A percentile compares a stretch with the other conserved stretches of the same genome.
Evolutionary conservation across 306 rosid genomes (phyloP).

Genomic region (Trifolium fragiferum): DNA sequence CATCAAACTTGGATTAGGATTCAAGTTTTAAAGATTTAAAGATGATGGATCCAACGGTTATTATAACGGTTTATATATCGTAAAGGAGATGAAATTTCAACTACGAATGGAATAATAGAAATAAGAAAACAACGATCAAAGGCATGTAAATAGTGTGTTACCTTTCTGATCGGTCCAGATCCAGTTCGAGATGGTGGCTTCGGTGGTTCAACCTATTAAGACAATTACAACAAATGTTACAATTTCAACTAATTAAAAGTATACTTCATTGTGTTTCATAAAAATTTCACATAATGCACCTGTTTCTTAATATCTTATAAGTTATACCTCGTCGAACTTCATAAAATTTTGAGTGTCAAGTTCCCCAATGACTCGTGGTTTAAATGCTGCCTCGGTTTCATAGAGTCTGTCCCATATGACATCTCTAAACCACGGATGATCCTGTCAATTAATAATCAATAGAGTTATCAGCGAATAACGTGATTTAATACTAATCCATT

Average conservation of each 20-base stretch:
- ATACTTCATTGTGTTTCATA: no score
- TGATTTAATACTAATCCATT: constrained; percentile 5
- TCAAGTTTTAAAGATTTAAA: constrained; percentile 14
- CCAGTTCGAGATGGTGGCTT: constrained; percentile 64
- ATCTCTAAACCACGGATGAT: constrained; percentile 95
- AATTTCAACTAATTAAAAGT: constrained; percentile 2
- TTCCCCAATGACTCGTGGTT: constrained; percentile 83
- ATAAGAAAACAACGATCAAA: no score
- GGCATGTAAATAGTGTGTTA: constrained; percentile 39
- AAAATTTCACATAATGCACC: background rate
- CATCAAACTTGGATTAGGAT: no score
- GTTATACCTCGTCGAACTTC: constrained; percentile 87
- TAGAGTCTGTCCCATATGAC: constrained; percentile 74
- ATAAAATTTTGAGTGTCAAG: constrained; percentile 97
- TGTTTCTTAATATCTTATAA: background rate
- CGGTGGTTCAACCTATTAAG: constrained; percentile 71
- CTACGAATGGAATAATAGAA: no score
- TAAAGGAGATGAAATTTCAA: no score
- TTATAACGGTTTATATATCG: background rate
- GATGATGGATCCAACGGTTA: background rate
- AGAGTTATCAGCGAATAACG: constrained; percentile 17
- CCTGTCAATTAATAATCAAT: constrained; percentile 47
- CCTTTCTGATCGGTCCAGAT: constrained; percentile 87
- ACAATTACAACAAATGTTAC: constrained; percentile 40
- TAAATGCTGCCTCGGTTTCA: constrained; percentile 89